Base-by-base conservation (phyloP, 2,329 filamentous ascomycete species). In the Pseudogymnoascus sp. region DNA sequence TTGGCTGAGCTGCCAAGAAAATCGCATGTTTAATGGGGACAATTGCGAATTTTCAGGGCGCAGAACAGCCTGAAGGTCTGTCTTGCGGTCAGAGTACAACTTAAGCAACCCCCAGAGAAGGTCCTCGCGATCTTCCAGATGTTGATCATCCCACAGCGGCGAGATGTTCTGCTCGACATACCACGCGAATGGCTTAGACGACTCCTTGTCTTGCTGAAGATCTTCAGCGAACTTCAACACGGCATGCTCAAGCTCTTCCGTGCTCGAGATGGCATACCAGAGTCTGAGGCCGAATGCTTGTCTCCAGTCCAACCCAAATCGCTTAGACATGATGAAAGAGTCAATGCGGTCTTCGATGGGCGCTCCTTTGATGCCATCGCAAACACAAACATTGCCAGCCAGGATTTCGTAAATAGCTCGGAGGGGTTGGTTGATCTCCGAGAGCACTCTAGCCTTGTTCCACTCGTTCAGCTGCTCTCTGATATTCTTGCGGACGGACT, bases 271-370 rank as follows among this genome's bases (percentile, higher is more conserved):
- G 49, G 87, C 87, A 73, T 96, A 99, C 90, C 92, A 97, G 1
- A 99, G 80, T 45, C 92, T 86, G 59, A 99, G 81, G 10, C 91
- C 93, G 74, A 99, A 96, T 0, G 92, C 88, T 71, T 96, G 92
- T 73, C 91, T 87, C 94, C 94, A 99, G 72, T 95, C 90, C 37
- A 99, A 80, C 4, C 85, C 85, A 72, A 97, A 99, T 55, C 87
- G 87, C 69, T 89, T 83, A 0, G 91, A 90, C 66, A 99, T 90
- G 61, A 86, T 82, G 71, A 99, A 96, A 0, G 88, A 88, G 12
- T 87, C 83, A 39, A 88, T 83, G 49, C 89, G 87, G 74, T 97
- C 91, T 74, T 97, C 94, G 7, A 88, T 77, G 1, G 90, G 84
- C 6, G 83, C 86, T 2, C 80, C 81, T 66, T 85, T 88, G 71